Base-by-base conservation (phyloP, 2,329 filamentous ascomycete genomes). In the Zasmidium angulare region DNA sequence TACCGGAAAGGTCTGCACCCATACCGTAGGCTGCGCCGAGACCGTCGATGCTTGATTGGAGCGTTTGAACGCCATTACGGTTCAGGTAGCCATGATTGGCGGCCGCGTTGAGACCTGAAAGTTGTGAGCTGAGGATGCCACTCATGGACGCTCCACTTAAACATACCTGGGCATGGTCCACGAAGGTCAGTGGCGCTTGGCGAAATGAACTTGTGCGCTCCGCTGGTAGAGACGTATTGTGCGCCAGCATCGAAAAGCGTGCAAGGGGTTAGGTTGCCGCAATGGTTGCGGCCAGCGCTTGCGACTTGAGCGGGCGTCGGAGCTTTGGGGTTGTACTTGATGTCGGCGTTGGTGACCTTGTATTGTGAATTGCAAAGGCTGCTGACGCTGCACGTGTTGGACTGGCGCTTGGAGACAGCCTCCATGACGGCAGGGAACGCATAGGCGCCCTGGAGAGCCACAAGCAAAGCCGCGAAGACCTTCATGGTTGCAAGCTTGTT, bases 51-150 rank as follows among this genome's bases (percentile, higher is more conserved):
- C 58, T 60, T 20, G 61, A 56, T 20, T 62, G 46, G 22, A 63
- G 36, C n/a, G 58, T 59, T 4, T 47, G 52, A 10, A 63, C 53
- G 21, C 61, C 61, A 50, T 19, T 50, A 20, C 61, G 23, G 31
- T 23, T 50, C 10, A 63, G 46, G 24, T 61, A 70, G 23, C 65
- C 66, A 46, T 68, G 65, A 57, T 67, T 66, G 47, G 66, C 63
- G 9, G 64, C 53, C 19, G 63, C 62, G 46, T 67, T 67, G 50
- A 66, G 50, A 48, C 61, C 64, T n/a, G n/a, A n/a, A n/a, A n/a
- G n/a, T n/a, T n/a, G n/a, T n/a, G 2, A 67, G 68, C 43, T 69
- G 71, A 46, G 67, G 68, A 23, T 29, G 26, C 11, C 26, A 29
- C 11, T 29, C 26, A 29, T 4, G 4, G 26, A 6, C 26, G 26